Base-by-base conservation (phyloP, 371 early-diverging fungal species). In the Smittium mucronatum region DNA sequence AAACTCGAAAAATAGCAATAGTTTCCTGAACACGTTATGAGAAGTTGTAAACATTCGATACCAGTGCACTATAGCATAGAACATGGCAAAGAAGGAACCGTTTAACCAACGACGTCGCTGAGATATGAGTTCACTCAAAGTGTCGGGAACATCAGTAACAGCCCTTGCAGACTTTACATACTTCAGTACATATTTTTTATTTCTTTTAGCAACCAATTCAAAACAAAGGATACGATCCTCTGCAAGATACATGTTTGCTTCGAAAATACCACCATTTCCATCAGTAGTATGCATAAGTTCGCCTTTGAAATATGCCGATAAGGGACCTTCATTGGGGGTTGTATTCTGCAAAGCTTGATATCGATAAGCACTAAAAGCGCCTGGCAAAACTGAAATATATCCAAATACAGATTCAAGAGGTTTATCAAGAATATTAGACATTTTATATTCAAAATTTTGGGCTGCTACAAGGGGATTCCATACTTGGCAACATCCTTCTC, bases 391-490 rank as follows among this genome's bases (percentile, higher is more conserved):
- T 0, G 93, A 90, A 75, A 97, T 95, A 76, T 93, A 95, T n/a
- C 97, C 97, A 83, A 93, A 93, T 26, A 93, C 89, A 2, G 93
- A 92, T 80, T 97, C 97, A 25, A 97, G 82, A 0, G 96, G 96
- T 80, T 97, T 97, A 82, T 97, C 97, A 21, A 97, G 82, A 75
- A 97, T 95, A 76, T 97, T 97, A 72, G 90, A 89, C 88, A 95
- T 93, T 76, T 95, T 95, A 84, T 94, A 95, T 78, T 90, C 96
- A 82, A 97, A 97, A 79, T 95, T 94, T 76, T 96, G 97, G 15
- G 93, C 86, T 1, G 95, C 97, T 0, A 95, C 92, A 65, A 97
- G 75, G 2, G 95, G 94, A 74, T 94, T 93, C 61, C 70, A 60
- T 16, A 93, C 69, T 36, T 87, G 86, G 58, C 80, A 75, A 72